Conservation (phyloP, 345 rosid species). For the Corchorus capsularis region DNA sequence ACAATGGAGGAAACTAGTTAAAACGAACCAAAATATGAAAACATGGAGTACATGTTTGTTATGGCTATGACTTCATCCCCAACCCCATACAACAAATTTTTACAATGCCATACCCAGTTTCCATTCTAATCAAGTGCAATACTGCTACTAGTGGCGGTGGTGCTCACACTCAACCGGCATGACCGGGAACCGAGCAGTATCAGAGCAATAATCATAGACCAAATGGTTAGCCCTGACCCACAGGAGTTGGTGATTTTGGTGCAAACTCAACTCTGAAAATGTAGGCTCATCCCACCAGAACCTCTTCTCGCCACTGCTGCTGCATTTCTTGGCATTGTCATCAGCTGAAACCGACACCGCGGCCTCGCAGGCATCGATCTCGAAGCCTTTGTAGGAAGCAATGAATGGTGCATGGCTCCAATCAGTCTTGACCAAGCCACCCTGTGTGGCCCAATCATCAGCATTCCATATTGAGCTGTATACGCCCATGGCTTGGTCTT, state of each 20-base stretch:
- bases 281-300: constrained; percentile 97
- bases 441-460: constrained; percentile 99
- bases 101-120: background rate
- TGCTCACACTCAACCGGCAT: constrained; percentile 87
- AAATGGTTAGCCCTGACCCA: constrained; percentile 95
- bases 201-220: constrained; percentile 87
- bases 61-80: constrained; percentile 1
- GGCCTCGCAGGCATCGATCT: constrained; percentile 81
- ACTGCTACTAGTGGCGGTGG: constrained; percentile 69
- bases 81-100: background rate
- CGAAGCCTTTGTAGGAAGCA: constrained; percentile 79
- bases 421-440: constrained; percentile 91
- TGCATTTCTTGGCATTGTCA: constrained; percentile 58
- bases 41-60: constrained; percentile 17
- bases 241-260: constrained; percentile 91
- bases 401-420: constrained; percentile 96
- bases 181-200: constrained; percentile 70
- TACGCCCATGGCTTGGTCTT: constrained; percentile 95
- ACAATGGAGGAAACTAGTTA: constrained; percentile 6
- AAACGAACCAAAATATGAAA: constrained; percentile 9
- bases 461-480: constrained; percentile 99
- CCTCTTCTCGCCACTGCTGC: constrained; percentile 55
- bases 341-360: constrained; percentile 40
- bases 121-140: background rate
- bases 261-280: constrained; percentile 64